Evolutionary conservation across 2,329 filamentous ascomycete species (phyloP).

Genomic region (Fusarium pseudonygamai): DNA sequence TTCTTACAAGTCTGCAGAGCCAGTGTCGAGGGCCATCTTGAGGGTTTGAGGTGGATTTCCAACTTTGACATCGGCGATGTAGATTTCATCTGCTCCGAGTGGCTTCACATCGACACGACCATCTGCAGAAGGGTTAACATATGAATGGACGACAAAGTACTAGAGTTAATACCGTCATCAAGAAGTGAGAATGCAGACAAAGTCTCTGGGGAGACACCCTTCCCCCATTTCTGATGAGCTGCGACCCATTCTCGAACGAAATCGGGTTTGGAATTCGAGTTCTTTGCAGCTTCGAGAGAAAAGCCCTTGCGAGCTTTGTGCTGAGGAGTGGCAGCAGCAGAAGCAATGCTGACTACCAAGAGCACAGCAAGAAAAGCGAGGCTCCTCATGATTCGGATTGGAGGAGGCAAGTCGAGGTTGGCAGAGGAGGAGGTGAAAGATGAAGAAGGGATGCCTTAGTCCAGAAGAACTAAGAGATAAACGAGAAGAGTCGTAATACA

Average conservation of each 20-base stretch:
- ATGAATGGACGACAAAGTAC: no score
- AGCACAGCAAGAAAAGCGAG: conserved; percentile 28
- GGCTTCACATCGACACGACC: conserved; percentile 49
- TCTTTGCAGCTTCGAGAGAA: conserved; percentile 42
- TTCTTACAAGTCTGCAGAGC: conserved; percentile 71
- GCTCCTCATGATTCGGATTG: conserved; percentile 22
- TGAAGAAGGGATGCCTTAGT: not conserved
- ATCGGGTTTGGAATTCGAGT: conserved; percentile 37
- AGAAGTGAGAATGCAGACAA: conserved; percentile 42
- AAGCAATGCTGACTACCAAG: conserved; percentile 13
- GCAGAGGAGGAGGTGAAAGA: not conserved
- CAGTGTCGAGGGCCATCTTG: conserved; percentile 62
- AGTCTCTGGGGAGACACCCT: conserved; percentile 28
- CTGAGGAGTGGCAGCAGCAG: conserved; percentile 24
- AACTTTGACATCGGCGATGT: conserved; percentile 55
- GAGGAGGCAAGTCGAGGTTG: not conserved
- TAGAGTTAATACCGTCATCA: conserved; percentile 39
- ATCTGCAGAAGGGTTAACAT: conserved; percentile 41
- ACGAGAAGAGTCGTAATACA: not conserved
- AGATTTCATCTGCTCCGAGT: conserved; percentile 54
- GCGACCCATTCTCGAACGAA: conserved; percentile 49
- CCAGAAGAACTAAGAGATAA: not conserved
- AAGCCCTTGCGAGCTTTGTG: conserved; percentile 34
- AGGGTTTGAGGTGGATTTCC: conserved; percentile 60
- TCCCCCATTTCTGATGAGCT: conserved; percentile 49